phyloP scores from a whole-genome alignment of 2,329 filamentous ascomycete species.

The Trichoderma aggressivum region DNA sequence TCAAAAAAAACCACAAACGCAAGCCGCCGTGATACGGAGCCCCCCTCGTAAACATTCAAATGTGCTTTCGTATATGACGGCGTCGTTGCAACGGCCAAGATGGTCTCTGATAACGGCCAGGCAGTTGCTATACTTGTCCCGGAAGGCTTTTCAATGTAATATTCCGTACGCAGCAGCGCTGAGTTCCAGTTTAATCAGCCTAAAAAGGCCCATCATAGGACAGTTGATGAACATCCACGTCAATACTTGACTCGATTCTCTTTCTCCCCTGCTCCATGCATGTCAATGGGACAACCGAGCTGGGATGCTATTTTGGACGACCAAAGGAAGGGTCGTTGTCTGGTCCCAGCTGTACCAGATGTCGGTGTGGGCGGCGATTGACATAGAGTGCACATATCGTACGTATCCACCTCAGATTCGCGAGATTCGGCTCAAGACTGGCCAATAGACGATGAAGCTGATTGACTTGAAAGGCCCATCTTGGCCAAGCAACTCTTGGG shows the following conservation, averaged over 20 bases:
- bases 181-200: neutral
- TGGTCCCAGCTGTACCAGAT: neutral
- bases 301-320: neutral
- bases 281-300: neutral
- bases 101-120: neutral
- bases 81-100: neutral
- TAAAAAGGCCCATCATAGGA: neutral
- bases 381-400: neutral
- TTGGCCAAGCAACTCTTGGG: neutral
- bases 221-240: neutral
- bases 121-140: neutral
- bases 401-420: neutral
- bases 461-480: neutral
- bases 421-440: neutral
- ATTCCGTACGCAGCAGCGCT: too few relatives aligned
- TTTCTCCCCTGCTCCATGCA: too few relatives aligned
- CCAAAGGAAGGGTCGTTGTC: neutral
- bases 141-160: neutral
- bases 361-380: neutral
- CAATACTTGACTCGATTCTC: neutral
- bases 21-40: neutral
- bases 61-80: neutral
- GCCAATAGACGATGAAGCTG: neutral
- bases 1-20: neutral
- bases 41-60: neutral